Base-by-base conservation (phyloP, 176 grass and related monocot genomes). In the Alopecurus myosuroides region DNA sequence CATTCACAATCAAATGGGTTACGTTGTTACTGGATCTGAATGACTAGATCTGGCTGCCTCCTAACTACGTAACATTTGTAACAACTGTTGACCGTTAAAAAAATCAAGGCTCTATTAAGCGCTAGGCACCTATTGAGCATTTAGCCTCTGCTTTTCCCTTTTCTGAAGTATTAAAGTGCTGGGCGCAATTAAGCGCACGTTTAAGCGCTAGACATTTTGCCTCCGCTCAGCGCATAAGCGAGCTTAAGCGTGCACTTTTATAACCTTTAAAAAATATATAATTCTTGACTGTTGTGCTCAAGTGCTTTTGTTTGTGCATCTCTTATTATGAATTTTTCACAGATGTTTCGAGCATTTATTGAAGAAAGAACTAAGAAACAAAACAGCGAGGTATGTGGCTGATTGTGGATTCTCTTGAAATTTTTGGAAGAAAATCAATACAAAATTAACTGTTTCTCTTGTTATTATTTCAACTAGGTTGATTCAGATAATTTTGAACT, bases 381-480 rank as follows among this genome's bases (percentile, higher is more conserved):
- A 23, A 49, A 6, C 37, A 83, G 9, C 23, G 66, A 84, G 89
- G 89, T 90, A 87, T 31, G 23, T 48, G 41, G 26, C 7, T 58
- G 73, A 62, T 53, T 79, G 20, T 74, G 12, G 17, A 52, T 83
- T 73, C 62, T 64, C 37, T 84, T 50, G 5, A 48, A 69, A 17
- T 19, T 49, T 79, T 76, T 66, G 65, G 49, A 35, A 67, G 30
- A 69, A 56, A 73, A 40, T 65, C 34, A n/a, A 65, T 53, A 80
- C 12, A 37, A 30, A 68, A 77, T 66, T 90, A 72, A 84, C 41
- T 28, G 13, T 56, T 56, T 80, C 30, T 75, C 35, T 78, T 48
- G 6, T 67, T 82, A 30, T 33, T 44, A 67, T 85, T 88, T 87
- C 30, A 35, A 70, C 18, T 75, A 97, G 94, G 87, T 81, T 79